Evolutionary conservation across 805 yeast species (phyloP), one percentile per base, ranked within the genome.

Genomic region (Saccharomyces jurei): DNA sequence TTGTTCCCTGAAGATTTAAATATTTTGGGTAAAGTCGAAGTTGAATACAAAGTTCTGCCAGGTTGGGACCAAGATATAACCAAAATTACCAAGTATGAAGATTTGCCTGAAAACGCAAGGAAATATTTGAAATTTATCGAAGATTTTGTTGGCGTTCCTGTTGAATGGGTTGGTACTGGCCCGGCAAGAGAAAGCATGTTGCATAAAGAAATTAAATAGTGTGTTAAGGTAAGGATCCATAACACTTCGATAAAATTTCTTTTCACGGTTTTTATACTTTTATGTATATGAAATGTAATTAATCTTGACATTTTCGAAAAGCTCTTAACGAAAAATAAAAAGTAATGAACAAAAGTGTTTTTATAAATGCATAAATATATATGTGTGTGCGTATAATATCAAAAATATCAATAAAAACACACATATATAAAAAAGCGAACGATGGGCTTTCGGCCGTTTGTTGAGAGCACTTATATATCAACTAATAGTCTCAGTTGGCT

Each of bases 131-230:
- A 80, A 62, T 94, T 73, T 71, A 92, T 94, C 66, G 98, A 90
- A 74, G 85, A 89, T 59, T 91, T 79, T 67, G 77, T 91, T 58
- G 78, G 80, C 50, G 92, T 89, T 55, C 96, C 96, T 54, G 80
- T 94, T 59, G 87, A 86, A 71, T 94, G 97, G 97, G 94, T 94
- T 58, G 99, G 99, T 70, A 94, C 96, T 55, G 99, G 99, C 59
- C 97, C 99, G 59, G 96, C 89, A 52, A 87, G 98, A 77, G 96
- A 87, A 54, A 83, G 91, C 41, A 91, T 90, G 97, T 79, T 90
- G 63, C 83, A 81, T 63, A 85, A 82, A 70, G 60, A 67, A 56
- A 54, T 61, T 54, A 36, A 17, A 36, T 36, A 46, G 17, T 8
- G 49, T 14, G 30, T 46, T 26, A 22, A 25, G 11, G 25, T 26